Evolutionary conservation across 345 rosid species (phyloP).

Genomic region (Kandelia obovata): DNA sequence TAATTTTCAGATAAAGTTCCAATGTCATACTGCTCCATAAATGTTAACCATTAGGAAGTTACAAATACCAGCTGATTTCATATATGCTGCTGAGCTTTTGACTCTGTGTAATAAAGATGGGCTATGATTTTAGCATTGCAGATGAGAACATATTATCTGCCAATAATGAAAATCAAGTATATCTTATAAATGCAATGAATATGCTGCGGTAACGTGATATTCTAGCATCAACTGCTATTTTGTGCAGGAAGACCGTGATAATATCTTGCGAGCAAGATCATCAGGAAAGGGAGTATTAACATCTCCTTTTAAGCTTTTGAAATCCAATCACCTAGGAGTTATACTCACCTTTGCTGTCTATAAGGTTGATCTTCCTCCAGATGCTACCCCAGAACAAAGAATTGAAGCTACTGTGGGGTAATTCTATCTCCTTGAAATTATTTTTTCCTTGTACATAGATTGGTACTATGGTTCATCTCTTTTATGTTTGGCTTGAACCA

Average conservation of each 20-base stretch:
- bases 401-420: slow-evolving; percentile 81
- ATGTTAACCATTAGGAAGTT: not conserved
- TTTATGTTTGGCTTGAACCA: no score
- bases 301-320: slow-evolving; percentile 90
- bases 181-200: slow-evolving; percentile 1
- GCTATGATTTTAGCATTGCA: no score
- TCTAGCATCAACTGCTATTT: slow-evolving; percentile 7
- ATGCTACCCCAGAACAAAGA: slow-evolving; percentile 74
- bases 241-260: slow-evolving; percentile 83
- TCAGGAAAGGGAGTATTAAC: slow-evolving; percentile 94
- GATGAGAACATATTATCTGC: not conserved
- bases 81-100: not conserved
- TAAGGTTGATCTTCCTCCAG: slow-evolving; percentile 51
- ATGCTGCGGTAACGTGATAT: slow-evolving; percentile 3
- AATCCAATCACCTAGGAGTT: slow-evolving; percentile 88
- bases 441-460: slow-evolving; percentile 9
- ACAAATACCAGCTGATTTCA: not conserved
- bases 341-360: slow-evolving; percentile 94
- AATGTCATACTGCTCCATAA: not conserved
- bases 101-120: no score
- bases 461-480: not conserved
- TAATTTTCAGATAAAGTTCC: no score
- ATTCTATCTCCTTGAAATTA: slow-evolving; percentile 16
- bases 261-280: slow-evolving; percentile 88
- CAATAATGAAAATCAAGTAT: slow-evolving; percentile 8